These are phyloP conservation scores for Alopecurus myosuroides DNA, from an alignment of 176 grass and related monocot genomes.

Conservation along the genomic window DNA sequence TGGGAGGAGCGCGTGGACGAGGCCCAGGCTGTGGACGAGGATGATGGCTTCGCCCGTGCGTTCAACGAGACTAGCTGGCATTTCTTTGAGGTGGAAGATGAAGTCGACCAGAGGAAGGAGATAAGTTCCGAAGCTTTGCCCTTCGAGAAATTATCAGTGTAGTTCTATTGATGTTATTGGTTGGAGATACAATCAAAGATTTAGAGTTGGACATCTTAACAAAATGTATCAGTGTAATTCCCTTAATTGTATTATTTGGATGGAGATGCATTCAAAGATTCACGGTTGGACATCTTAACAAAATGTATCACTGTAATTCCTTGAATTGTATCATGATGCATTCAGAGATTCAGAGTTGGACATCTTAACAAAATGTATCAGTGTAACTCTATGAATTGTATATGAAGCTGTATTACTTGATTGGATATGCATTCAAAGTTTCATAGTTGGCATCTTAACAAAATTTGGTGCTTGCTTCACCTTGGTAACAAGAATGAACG, in stretches of 20 bases:
- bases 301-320: background rate
- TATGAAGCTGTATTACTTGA: background rate
- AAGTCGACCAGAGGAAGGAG: background rate
- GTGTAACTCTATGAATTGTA: background rate
- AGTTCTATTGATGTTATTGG: background rate
- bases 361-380: background rate
- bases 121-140: conserved; percentile 26
- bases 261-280: background rate
- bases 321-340: background rate
- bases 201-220: background rate
- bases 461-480: background rate
- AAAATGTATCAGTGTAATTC: background rate
- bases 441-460: background rate
- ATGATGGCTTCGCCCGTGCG: conserved; percentile 42
- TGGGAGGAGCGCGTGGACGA: conserved; percentile 52
- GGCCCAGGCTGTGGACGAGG: conserved; percentile 17
- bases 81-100: conserved; percentile 60
- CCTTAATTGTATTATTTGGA: background rate
- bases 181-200: background rate
- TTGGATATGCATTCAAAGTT: background rate
- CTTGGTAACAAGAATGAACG: background rate
- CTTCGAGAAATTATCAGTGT: background rate
- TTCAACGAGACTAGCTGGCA: conserved; percentile 95
- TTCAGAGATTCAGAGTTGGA: background rate
- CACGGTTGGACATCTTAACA: background rate